phyloP scores from a whole-genome alignment of 2,329 filamentous ascomycete species.

The Ciborinia camelliae region DNA sequence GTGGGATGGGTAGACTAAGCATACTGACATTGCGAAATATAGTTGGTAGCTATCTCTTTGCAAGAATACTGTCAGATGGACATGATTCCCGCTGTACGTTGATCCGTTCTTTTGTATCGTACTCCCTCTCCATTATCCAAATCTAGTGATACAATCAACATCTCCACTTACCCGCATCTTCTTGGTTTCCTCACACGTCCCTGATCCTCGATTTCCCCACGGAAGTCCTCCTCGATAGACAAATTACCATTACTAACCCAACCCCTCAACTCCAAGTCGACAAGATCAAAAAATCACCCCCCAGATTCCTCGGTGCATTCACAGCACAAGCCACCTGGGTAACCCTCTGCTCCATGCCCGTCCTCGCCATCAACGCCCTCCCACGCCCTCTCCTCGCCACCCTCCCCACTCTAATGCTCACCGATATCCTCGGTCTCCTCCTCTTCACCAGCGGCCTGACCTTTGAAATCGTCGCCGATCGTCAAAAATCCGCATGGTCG shows the following conservation, averaged over 20 bases:
- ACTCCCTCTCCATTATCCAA: no score
- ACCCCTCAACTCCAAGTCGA: constrained; percentile 40
- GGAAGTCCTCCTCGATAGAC: no score
- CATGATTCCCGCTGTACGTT: constrained; percentile 10
- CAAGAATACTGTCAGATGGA: background rate
- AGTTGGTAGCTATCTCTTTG: constrained; percentile 7
- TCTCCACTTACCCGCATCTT: no score
- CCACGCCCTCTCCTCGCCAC: constrained; percentile 51
- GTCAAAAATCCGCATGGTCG: constrained; percentile 61
- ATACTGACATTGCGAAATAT: background rate
- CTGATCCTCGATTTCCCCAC: no score
- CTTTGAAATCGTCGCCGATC: constrained; percentile 60
- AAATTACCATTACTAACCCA: no score
- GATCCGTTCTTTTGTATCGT: background rate
- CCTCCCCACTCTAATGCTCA: constrained; percentile 47
- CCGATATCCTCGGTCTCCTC: constrained; percentile 55
- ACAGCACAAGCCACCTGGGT: constrained; percentile 66
- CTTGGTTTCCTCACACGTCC: no score
- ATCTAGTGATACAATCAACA: no score
- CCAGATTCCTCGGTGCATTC: constrained; percentile 54
- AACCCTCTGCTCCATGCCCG: constrained; percentile 61
- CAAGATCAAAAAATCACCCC: constrained; percentile 48
- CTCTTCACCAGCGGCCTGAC: constrained; percentile 57
- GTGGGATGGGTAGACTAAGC: background rate
- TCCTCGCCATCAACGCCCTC: constrained; percentile 61